Evolutionary conservation across 169 alveolate species (phyloP).

Genomic region (Plasmodium falciparum): DNA sequence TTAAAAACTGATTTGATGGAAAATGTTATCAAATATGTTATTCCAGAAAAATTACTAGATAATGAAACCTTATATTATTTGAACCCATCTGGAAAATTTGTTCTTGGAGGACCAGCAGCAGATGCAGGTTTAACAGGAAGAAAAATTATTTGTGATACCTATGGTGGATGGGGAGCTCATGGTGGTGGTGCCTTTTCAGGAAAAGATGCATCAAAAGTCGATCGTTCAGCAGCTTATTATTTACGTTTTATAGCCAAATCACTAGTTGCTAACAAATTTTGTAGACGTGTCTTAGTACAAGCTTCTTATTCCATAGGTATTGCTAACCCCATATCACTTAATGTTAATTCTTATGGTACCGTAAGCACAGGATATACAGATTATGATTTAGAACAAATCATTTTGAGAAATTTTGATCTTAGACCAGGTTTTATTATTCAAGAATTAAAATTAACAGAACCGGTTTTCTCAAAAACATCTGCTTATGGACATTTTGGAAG

Average conservation of each 20-base stretch:
- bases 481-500: slow-evolving; percentile 99
- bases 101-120: slow-evolving; percentile 99
- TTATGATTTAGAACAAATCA: slow-evolving; percentile 91
- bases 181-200: slow-evolving; percentile 99
- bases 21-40: slow-evolving; percentile 94
- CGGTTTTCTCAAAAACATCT: slow-evolving; percentile 94
- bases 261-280: slow-evolving; percentile 95
- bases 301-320: slow-evolving; percentile 98
- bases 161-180: slow-evolving; percentile 99
- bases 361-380: slow-evolving; percentile 94
- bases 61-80: slow-evolving; percentile 94
- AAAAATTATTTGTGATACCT: slow-evolving; percentile 99
- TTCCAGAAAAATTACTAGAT: slow-evolving; percentile 95
- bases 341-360: slow-evolving; percentile 96
- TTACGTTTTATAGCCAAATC: slow-evolving; percentile 99
- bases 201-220: slow-evolving; percentile 99
- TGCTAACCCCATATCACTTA: slow-evolving; percentile 96
- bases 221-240: slow-evolving; percentile 99
- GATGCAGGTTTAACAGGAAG: slow-evolving; percentile 99
- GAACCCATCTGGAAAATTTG: slow-evolving; percentile 98
- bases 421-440: slow-evolving; percentile 97
- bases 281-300: slow-evolving; percentile 97
- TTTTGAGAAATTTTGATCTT: slow-evolving; percentile 95
- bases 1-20: slow-evolving; percentile 90
- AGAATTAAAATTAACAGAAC: slow-evolving; percentile 92